phyloP scores from a whole-genome alignment of 768 basidiomycete species.

The Udeniomyces megalosporus region DNA sequence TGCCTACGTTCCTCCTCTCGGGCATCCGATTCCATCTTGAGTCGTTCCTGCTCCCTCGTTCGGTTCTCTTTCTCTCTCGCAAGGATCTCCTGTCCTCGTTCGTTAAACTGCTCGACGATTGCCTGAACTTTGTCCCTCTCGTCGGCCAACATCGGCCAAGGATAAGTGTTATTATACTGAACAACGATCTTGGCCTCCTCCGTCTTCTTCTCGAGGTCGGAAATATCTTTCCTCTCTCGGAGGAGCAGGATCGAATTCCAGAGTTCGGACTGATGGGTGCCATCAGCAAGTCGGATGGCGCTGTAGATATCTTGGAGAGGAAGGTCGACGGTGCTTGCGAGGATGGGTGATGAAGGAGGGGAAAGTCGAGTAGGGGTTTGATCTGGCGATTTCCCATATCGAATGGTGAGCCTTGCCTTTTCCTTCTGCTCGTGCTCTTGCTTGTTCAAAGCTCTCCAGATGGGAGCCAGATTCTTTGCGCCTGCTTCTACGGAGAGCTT shows the following conservation, averaged over 20 bases:
- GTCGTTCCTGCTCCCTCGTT: neutral
- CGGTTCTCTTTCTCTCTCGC: neutral
- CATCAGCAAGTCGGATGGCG: too few species aligned
- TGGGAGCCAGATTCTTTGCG: neutral
- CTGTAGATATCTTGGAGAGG: too few species aligned
- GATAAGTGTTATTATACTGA: neutral
- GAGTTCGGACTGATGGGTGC: too few species aligned
- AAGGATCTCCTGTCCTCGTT: neutral
- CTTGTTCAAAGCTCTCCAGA: neutral
- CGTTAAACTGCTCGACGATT: neutral
- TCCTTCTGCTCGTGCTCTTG: too few species aligned
- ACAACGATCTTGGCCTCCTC: neutral
- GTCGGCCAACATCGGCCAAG: too few species aligned
- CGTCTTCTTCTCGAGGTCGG: neutral
- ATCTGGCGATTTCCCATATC: too few species aligned
- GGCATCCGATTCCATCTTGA: neutral
- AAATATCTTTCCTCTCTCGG: too few species aligned
- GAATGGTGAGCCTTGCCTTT: too few species aligned
- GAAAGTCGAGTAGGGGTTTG: neutral
- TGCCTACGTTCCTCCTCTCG: neutral
- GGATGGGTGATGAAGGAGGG: neutral
- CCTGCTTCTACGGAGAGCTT: too few species aligned
- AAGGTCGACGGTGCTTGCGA: too few species aligned
- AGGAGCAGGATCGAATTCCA: too few species aligned
- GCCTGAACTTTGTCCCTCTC: neutral